Evolutionary conservation across 2,329 filamentous ascomycete genomes (phyloP).

Genomic region (Hypoxylon sp.): DNA sequence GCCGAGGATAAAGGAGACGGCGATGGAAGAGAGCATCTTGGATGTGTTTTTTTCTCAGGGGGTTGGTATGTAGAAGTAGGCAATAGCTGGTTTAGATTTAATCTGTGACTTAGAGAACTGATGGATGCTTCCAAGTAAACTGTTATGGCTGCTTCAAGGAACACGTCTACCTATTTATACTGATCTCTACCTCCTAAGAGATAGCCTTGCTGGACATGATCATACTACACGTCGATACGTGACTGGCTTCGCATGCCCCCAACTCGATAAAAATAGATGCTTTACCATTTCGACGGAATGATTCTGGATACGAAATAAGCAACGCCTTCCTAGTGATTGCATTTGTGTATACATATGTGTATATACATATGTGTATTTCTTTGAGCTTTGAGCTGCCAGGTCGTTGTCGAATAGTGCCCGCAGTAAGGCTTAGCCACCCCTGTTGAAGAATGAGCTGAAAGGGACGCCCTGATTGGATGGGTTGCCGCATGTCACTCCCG

Average conservation of each 20-base stretch:
- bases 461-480: not conserved
- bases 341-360: not conserved
- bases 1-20: conserved; percentile 1
- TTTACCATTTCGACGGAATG: not conserved
- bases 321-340: not conserved
- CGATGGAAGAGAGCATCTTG: not conserved
- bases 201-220: not conserved
- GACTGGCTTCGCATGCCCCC: not conserved
- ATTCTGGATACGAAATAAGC: not conserved
- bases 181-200: not conserved
- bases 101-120: not conserved
- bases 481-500: not conserved
- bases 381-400: not conserved
- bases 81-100: not conserved
- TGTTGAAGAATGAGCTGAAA: not conserved
- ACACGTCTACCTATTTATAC: not conserved
- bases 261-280: not conserved
- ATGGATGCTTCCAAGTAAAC: not conserved
- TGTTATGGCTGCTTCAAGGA: not conserved
- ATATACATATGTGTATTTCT: no score
- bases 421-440: not conserved
- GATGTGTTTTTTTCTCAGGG: not conserved
- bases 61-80: not conserved
- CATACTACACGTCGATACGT: not conserved
- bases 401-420: not conserved